Evolutionary conservation across 129 eudicot species (phyloP).

Genomic region (Deinandra increscens): DNA sequence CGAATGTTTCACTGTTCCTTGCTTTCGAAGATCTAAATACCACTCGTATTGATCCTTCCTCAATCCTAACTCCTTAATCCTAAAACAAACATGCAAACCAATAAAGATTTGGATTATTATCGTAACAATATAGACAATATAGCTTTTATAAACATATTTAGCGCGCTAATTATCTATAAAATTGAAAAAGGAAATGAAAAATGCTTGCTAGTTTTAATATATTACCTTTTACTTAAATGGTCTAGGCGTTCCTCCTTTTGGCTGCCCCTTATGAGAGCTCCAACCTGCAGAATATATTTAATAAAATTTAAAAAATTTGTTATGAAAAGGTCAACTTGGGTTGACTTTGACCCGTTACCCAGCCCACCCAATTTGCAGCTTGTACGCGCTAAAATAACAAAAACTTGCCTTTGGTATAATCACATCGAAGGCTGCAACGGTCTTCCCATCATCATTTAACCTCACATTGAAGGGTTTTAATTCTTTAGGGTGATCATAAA

Average conservation of each 20-base stretch:
- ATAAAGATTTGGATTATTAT: not conserved
- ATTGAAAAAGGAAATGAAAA: not conserved
- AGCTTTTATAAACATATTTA: not conserved
- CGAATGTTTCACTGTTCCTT: slow-evolving; percentile 62
- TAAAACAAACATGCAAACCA: slow-evolving; percentile 26
- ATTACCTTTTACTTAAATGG: slow-evolving; percentile 60
- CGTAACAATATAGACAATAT: not conserved
- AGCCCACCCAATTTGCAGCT: not conserved
- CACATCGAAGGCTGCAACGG: slow-evolving; percentile 79
- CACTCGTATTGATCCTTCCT: slow-evolving; percentile 61
- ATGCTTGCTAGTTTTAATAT: not conserved
- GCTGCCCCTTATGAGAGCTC: slow-evolving; percentile 81
- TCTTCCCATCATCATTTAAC: slow-evolving; percentile 69
- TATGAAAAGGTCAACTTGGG: not conserved
- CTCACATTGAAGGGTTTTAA: slow-evolving; percentile 73
- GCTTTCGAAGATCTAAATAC: slow-evolving; percentile 80
- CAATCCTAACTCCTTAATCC: slow-evolving; percentile 66
- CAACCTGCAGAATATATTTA: slow-evolving; percentile 48
- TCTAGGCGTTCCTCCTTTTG: slow-evolving; percentile 82
- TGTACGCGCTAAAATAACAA: not conserved
- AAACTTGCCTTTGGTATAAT: slow-evolving; percentile 70
- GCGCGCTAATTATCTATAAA: not conserved
- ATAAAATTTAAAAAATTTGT: not conserved
- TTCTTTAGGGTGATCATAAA: slow-evolving; percentile 71
- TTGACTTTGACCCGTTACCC: not conserved